phyloP scores from a whole-genome alignment of 2,329 filamentous ascomycete genomes.

The Ilyonectria destructans region DNA sequence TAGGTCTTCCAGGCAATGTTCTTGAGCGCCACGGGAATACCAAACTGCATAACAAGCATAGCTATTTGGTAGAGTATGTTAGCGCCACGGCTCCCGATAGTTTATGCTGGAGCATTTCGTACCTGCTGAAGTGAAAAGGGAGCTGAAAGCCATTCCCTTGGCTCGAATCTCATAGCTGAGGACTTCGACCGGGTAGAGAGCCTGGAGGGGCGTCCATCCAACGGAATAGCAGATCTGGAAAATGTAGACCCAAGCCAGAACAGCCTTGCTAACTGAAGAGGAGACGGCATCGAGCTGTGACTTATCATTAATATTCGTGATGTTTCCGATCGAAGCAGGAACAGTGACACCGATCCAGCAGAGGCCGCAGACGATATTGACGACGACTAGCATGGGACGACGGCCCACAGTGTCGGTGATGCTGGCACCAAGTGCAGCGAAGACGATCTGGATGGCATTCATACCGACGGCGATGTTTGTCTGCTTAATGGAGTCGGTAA shows the following conservation, averaged over 20 bases:
- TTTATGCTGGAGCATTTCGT: neutral
- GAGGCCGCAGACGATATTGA: conserved; percentile 62
- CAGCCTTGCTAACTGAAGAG: conserved; percentile 58
- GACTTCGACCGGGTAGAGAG: conserved; percentile 69
- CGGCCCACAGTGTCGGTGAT: conserved; percentile 67
- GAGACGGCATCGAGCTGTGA: conserved; percentile 47
- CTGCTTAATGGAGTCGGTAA: conserved; percentile 56
- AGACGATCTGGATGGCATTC: conserved; percentile 65
- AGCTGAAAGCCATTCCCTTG: conserved; percentile 70
- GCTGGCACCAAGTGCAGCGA: conserved; percentile 64
- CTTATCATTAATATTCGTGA: conserved; percentile 48
- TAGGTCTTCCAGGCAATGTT: conserved; percentile 70
- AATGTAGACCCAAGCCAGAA: conserved; percentile 62
- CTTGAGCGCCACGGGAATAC: conserved; percentile 63
- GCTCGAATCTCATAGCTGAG: conserved; percentile 69
- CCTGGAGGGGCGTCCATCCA: conserved; percentile 54
- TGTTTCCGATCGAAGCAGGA: conserved; percentile 57
- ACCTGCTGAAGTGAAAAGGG: conserved; percentile 60
- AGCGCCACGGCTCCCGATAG: neutral
- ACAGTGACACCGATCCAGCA: conserved; percentile 67
- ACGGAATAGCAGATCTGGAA: conserved; percentile 60
- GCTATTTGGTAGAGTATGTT: conserved; percentile 20
- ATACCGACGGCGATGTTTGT: conserved; percentile 65
- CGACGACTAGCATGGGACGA: conserved; percentile 65
- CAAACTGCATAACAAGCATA: conserved; percentile 59